These are phyloP conservation scores for Ilyonectria destructans DNA, from an alignment of 2,329 filamentous ascomycete species.

Conservation along the genomic window DNA sequence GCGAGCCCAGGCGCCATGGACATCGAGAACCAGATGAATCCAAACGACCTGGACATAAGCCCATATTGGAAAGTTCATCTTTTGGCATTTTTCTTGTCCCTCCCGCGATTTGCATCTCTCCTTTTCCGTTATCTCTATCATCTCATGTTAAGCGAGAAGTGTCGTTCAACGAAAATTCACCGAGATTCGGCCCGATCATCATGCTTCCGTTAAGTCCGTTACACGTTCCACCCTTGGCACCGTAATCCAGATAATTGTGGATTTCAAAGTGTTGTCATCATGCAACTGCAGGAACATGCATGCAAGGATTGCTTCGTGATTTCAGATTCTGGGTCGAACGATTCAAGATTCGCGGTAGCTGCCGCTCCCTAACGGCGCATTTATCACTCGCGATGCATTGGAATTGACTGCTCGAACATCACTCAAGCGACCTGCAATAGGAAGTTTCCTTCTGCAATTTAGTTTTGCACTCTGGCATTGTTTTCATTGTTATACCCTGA, in stretches of 20 bases:
- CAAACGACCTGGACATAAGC: not conserved
- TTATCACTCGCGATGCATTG: too few species aligned
- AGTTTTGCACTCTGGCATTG: too few species aligned
- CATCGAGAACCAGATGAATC: not conserved
- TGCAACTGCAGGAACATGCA: not conserved
- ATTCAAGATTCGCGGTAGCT: too few species aligned
- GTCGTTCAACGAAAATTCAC: slow-evolving; percentile 28
- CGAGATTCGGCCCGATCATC: slow-evolving; percentile 37
- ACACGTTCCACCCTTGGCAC: slow-evolving; percentile 21
- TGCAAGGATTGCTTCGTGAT: not conserved
- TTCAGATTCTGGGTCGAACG: too few species aligned
- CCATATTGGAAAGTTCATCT: not conserved
- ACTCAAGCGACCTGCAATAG: too few species aligned
- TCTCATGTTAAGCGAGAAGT: not conserved
- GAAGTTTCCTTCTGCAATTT: too few species aligned
- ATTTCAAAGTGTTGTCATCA: not conserved
- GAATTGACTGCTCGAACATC: too few species aligned
- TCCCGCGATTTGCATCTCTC: not conserved
- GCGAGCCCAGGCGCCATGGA: too few species aligned
- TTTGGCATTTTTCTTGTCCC: not conserved
- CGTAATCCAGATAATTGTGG: slow-evolving; percentile 3
- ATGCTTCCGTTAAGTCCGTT: slow-evolving; percentile 20
- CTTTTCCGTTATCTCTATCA: not conserved
- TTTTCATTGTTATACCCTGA: too few species aligned
- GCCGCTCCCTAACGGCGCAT: too few species aligned